Evolutionary conservation across 2,329 filamentous ascomycete species (phyloP).

Genomic region (Sporothrix curviconia): DNA sequence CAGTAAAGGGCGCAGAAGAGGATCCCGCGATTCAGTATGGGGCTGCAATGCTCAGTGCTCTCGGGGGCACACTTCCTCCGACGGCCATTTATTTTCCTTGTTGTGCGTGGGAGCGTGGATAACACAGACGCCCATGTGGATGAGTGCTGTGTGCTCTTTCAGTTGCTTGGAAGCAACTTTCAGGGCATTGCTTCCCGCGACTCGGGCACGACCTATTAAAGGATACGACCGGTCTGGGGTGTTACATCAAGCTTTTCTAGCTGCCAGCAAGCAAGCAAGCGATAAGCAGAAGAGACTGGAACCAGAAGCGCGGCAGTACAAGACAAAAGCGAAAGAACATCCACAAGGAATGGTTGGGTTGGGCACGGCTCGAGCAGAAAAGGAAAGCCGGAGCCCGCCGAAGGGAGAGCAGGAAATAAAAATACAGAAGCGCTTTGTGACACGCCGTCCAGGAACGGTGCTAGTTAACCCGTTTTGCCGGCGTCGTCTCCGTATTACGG

Average conservation of each 20-base stretch:
- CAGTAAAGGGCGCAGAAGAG: background rate
- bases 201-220: background rate
- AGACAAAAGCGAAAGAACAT: background rate
- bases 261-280: too few species aligned
- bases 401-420: background rate
- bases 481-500: background rate
- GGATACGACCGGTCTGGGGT: background rate
- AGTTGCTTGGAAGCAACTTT: background rate
- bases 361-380: background rate
- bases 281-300: too few species aligned
- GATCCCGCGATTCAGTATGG: background rate
- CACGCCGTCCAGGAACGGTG: slow-evolving; percentile 3
- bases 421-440: background rate
- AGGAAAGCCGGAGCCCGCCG: background rate
- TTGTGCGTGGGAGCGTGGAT: too few species aligned
- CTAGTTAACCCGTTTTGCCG: background rate
- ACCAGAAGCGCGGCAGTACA: too few species aligned
- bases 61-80: background rate
- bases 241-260: too few species aligned
- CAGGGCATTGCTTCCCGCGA: background rate
- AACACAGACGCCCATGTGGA: background rate
- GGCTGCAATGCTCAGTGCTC: background rate
- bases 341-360: too few species aligned
- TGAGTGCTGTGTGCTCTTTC: background rate
- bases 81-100: background rate